Evolutionary conservation across 257 asterid species (phyloP), one percentile per base, ranked within the genome.

Genomic region (Solanum peruvianum): DNA sequence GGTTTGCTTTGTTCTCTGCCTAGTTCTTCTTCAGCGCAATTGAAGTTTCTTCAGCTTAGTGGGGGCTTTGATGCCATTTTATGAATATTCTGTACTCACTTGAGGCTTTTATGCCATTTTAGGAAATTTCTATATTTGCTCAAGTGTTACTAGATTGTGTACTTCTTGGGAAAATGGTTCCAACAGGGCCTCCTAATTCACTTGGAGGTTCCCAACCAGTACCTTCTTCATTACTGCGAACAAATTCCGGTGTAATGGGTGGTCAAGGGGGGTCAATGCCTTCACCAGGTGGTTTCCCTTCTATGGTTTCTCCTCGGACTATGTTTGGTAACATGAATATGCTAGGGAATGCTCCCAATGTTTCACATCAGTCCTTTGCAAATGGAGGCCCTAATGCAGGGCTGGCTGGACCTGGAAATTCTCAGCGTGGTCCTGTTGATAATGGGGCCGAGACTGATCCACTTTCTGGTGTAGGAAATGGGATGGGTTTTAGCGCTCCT

Each of bases 241-340:
- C 96, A 21, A 91, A 86, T 90, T 94, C 97, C 8, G 92, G 94
- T 80, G 73, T 91, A 78, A 85, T 94, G 95, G 90, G 94, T 49
- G 94, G 95, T 69, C 96, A 95, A 87, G 98, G 96, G 31, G 94
- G 93, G 35, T 94, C 92, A 42, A 92, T 92, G 88, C 89, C 93
- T 18, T 90, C 94, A 20, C 95, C 89, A 86, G 90, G 87, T 70
- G 91, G 90, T 75, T 94, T 93, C 77, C 87, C 93, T 12, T 90
- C 95, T 85, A 69, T 92, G 86, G 92, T 93, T 31, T 94, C 98
- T 1, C 97, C 94, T 0, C 94, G 92, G 16, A 89, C 89, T 66
- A 93, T 91, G 89, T 90, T 88, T 60, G 90, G 87, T 80, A 92
- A 91, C 87, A 87, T 93, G 93, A 94, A 89, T 86, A 92, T 91